Evolutionary conservation across 257 asterid genomes (phyloP).

Genomic region (Nicotiana tomentosiformis): DNA sequence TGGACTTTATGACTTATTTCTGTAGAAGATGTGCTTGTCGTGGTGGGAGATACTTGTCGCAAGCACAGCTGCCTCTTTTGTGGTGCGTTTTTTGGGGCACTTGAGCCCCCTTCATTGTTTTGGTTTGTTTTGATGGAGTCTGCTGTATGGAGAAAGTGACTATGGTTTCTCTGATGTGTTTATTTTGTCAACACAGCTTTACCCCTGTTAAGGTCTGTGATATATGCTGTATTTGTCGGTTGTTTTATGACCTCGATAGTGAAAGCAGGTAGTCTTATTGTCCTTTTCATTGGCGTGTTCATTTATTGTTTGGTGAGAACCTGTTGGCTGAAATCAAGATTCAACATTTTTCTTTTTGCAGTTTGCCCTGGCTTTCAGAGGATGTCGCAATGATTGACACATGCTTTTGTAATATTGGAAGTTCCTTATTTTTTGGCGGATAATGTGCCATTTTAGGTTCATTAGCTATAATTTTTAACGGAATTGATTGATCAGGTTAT

Average conservation of each 20-base stretch:
- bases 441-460: no score
- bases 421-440: no score
- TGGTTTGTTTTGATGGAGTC: not conserved
- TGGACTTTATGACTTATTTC: not conserved
- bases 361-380: constrained; percentile 10
- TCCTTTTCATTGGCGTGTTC: not conserved
- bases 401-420: not conserved
- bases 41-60: no score
- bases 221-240: constrained; percentile 4
- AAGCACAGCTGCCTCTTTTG: not conserved
- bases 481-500: no score
- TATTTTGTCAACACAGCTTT: constrained; percentile 13
- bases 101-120: not conserved
- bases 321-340: constrained; percentile 6
- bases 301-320: not conserved
- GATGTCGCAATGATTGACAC: not conserved
- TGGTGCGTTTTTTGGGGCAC: not conserved
- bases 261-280: constrained; percentile 17
- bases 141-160: not conserved
- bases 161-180: constrained; percentile 16
- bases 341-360: constrained; percentile 15
- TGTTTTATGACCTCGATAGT: not conserved
- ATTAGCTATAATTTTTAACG: no score
- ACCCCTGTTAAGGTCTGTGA: not conserved
- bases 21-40: not conserved